Percentiles rank a stretch among this genome's conserved stretches.
Evolutionary conservation across 306 rosid species (phyloP).

Genomic region (Styphnolobium japonicum): DNA sequence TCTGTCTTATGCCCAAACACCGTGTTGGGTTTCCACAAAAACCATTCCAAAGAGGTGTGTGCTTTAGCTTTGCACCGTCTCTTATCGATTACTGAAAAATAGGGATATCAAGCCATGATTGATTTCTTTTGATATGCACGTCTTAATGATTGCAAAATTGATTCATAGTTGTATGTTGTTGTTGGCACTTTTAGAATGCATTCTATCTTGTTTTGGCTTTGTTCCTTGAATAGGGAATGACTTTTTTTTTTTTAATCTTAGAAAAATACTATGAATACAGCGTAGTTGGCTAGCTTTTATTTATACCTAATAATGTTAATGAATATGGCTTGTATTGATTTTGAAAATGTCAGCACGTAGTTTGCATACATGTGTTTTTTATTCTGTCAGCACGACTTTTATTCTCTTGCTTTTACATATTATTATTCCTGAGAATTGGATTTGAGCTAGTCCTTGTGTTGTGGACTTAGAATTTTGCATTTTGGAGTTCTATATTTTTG

Average conservation of each 20-base stretch:
- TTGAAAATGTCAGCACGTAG: neutral
- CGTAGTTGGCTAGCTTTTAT: neutral
- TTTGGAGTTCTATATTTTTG: neutral
- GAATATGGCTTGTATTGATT: neutral
- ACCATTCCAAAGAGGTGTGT: conserved; percentile 19
- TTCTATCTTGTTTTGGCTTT: neutral
- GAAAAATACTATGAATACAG: neutral
- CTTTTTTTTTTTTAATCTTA: neutral
- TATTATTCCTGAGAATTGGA: neutral
- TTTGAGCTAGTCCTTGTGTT: neutral
- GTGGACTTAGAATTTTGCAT: neutral
- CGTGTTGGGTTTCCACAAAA: neutral
- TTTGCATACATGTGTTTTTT: neutral
- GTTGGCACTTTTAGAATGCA: neutral
- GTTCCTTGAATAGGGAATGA: neutral
- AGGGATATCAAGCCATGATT: neutral
- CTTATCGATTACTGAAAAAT: too few relatives aligned
- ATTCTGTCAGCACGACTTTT: neutral
- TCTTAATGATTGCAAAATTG: neutral
- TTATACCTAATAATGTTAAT: neutral
- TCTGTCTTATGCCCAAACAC: conserved; percentile 18
- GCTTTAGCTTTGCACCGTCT: neutral
- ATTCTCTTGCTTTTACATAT: neutral
- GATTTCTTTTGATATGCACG: neutral
- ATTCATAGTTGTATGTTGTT: neutral